Base-by-base conservation (phyloP, 257 asterid genomes). In the Fraxinus excelsior region DNA sequence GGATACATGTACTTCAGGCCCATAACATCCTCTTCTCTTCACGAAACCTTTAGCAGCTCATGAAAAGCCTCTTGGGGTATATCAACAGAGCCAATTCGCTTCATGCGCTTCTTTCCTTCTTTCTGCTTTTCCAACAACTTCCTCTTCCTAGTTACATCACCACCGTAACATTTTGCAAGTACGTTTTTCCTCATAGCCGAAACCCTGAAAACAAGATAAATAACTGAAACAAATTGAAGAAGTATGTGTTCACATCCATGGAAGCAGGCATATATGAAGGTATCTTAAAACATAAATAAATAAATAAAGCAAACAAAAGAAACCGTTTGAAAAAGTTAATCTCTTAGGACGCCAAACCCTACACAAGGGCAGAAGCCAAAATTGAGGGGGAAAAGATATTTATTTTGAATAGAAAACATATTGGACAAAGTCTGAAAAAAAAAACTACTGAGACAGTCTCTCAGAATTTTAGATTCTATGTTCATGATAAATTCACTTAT, bases 81-180 rank as follows among this genome's bases (percentile, higher is more conserved):
- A 80, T 95, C 98, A 26, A 95, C 97, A 14, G 97, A 92, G 66
- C 99, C 99, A 42, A 95, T 94, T 46, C 98, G 97, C 80, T 95
- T 95, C 99, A 93, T 93, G 56, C 99, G 94, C 89, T 91, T 95
- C 91, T 95, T 95, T 77, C 99, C 99, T 88, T 95, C 99, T 70
- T 95, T 93, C 80, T 95, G 99, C 85, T 95, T 95, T 56, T 95
- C 99, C 88, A 95, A 80, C 88, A 95, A 77, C 80, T 95, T 95
- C 85, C 84, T 87, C 88, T 95, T 95, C 85, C 99, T 84, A 38
- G 96, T 83, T 56, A 89, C 72, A 72, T 95, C 99, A 28, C 98
- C 99, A 67, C 99, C 99, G 12, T 93, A 91, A 77, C 99, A 95
- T 86, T 93, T 95, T 10, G 99, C 99, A 68, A 95, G 92, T 10